Base-by-base conservation (phyloP, 495 filamentous ascomycete genomes). In the Hypoxylon perforatum region DNA sequence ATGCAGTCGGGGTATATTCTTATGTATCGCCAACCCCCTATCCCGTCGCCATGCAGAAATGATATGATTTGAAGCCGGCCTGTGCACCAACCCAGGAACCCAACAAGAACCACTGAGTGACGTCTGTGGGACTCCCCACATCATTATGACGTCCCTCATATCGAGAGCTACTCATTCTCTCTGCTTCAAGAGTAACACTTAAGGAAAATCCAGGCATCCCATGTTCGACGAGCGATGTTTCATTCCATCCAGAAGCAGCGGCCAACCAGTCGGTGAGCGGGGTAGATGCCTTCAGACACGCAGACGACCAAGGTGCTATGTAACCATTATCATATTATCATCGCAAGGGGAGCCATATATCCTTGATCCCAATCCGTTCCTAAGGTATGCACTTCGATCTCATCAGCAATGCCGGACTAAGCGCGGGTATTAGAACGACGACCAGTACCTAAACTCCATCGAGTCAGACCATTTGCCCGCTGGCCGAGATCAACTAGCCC, bases 1-100 rank as follows among this genome's bases (percentile, higher is more conserved):
- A 65, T 61, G 61, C 57, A 51, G 50, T 41, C 17, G 15, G 58
- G 66, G 61, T 69, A 69, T 69, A 61, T 65, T 60, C 66, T 52
- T 65, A 65, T 60, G 30, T 65, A 60, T 61, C 60, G n/a, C 51
- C 55, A 48, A 50, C 47, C 57, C 61, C 61, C 38, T 42, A 54
- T 33, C 45, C 36, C 55, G 22, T 53, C 33, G 25, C 42, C 42
- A 61, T 56, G 42, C 46, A 61, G 7, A 56, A 44, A 51, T 51
- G 22, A 38, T 28, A 61, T 65, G 52, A 61, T 36, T 57, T 61
- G 66, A 69, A 64, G 22, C 46, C 61, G 60, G 33, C 47, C 49
- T 51, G 59, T 69, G 56, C 55, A 57, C 55, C 49, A 15, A 33
- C 50, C 42, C 19, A 52, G 44, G 49, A 39, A 46, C 22, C n/a